Base-by-base conservation (phyloP, 768 basidiomycete genomes). In the Tremella fuciformis region DNA sequence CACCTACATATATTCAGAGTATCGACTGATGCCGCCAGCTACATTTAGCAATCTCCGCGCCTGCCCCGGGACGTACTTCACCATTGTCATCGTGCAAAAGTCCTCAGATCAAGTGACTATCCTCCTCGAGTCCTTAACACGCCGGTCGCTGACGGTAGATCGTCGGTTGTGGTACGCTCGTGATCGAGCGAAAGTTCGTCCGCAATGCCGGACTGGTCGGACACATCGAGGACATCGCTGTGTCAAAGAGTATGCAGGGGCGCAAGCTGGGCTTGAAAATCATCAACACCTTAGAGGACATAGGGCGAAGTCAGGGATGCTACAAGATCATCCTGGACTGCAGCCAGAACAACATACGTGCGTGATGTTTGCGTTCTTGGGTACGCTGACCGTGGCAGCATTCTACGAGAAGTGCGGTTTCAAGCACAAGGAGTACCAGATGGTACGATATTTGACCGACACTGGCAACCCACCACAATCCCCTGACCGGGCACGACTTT, bases 261-360 rank as follows among this genome's bases (percentile, higher is more conserved):
- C 88, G 87, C 79, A 92, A 90, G 77, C 82, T 99, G 29, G 96
- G 96, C 0, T 76, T 89, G 78, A 82, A 86, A 66, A 81, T 98
- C 66, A 91, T 99, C 73, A 83, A 89, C 66, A 87, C 89, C 3
- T 81, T 98, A 67, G 89, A 88, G 1, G 82, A 82, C 53, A 86
- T 98, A 70, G 89, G 75, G 87, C 92, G 83, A 79, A 76, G 62
- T 79, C 80, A 60, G 86, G 93, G 46, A 83, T 88, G 77, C 46
- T 99, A 98, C 80, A 99, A 99, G 86, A 92, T 92, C 15, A 98
- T 99, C 67, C 79, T 99, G 16, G 94, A 99, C 76, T 99, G 96
- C 76, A 89, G 83, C 73, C 85, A 90, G 60, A 81, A 82, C 54
- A 99, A 99, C 67, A 87, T 92, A 62, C 88, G 94, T 97, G 74